A percentile compares a stretch with the other conserved stretches of the same genome.
phyloP scores from a whole-genome alignment of 75 land plant species.

The Isoetes taiwanensis region DNA sequence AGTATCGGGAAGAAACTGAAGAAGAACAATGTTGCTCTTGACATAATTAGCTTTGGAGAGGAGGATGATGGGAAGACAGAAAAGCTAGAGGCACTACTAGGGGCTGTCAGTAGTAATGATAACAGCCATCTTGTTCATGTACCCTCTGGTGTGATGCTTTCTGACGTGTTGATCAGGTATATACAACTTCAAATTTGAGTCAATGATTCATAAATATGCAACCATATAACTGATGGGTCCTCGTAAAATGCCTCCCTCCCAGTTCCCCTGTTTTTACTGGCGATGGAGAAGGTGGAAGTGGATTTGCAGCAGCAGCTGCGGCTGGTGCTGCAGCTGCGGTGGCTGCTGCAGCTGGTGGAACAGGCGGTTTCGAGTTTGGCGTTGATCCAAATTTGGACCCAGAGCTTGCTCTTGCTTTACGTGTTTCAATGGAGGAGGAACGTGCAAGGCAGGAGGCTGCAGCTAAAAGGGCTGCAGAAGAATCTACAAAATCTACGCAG shows the following conservation, averaged over 20 bases:
- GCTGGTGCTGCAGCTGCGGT: constrained; percentile 57
- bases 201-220: not conserved
- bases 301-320: constrained; percentile 75
- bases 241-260: not conserved
- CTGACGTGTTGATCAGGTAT: constrained; percentile 73
- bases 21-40: constrained; percentile 89
- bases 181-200: not conserved
- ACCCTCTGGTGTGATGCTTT: constrained; percentile 65
- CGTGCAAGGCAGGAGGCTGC: constrained; percentile 93
- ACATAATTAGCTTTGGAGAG: constrained; percentile 82
- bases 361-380: constrained; percentile 72
- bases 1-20: constrained; percentile 78
- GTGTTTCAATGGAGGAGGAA: constrained; percentile 98
- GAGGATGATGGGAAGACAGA: constrained; percentile 74
- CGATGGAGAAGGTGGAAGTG: constrained; percentile 91
- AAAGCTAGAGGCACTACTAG: constrained; percentile 64
- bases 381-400: constrained; percentile 96
- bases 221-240: not conserved
- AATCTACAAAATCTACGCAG: constrained; percentile 30
- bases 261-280: constrained; percentile 93
- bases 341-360: constrained; percentile 78
- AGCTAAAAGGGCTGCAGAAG: constrained; percentile 87
- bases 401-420: constrained; percentile 81
- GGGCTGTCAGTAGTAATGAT: constrained; percentile 75
- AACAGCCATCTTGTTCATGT: constrained; percentile 88